Evolutionary conservation across 441 rosid species (phyloP).

Genomic region (Kokia cookei): DNA sequence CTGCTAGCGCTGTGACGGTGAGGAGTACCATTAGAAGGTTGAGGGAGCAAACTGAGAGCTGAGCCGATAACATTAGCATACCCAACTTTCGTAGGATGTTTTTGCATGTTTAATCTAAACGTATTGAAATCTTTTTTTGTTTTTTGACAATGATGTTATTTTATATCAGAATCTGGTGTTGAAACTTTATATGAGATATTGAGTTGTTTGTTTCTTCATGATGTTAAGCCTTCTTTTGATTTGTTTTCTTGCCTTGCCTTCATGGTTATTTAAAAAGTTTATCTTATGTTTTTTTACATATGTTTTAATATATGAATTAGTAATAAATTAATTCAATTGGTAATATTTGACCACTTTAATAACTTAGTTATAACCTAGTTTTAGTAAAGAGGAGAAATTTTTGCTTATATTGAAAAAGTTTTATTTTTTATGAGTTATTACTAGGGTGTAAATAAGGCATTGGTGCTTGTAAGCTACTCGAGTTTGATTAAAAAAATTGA

Average conservation of each 20-base stretch:
- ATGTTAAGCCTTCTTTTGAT: neutral
- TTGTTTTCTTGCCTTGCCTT: neutral
- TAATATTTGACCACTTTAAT: too few species aligned
- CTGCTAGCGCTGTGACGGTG: constrained; percentile 54
- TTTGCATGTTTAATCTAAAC: neutral
- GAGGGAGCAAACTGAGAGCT: constrained; percentile 92
- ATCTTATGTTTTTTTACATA: too few species aligned
- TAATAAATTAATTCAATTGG: too few species aligned
- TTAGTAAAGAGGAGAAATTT: too few species aligned
- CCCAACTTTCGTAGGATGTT: neutral
- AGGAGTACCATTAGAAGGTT: constrained; percentile 83
- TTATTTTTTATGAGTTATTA: too few species aligned
- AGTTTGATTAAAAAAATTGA: too few species aligned
- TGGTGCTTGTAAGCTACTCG: too few species aligned
- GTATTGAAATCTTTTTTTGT: neutral
- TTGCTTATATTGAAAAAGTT: too few species aligned
- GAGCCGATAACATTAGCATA: neutral
- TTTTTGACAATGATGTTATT: neutral
- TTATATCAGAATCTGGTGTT: neutral
- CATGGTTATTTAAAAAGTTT: too few species aligned
- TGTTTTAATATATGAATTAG: too few species aligned
- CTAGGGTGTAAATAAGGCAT: too few species aligned
- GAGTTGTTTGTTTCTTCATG: neutral
- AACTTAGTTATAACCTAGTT: too few species aligned
- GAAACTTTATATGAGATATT: neutral